Conservation (phyloP, 192 early-diverging fungal genomes). For the Blastocladiella britannica region DNA sequence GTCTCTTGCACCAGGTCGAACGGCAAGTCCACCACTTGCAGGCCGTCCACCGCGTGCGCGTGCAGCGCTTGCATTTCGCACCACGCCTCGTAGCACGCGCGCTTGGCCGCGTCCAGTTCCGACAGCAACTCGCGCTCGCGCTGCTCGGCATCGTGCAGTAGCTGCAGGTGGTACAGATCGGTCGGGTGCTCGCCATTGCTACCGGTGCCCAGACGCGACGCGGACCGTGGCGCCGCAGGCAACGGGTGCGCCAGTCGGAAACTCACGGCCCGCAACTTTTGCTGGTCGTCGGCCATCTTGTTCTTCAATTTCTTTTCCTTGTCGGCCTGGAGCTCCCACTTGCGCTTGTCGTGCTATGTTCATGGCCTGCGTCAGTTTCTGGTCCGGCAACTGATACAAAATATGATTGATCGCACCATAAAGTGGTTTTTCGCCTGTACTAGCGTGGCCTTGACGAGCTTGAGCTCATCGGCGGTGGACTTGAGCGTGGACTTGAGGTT, state of each 20-base stretch:
- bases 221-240: too few relatives aligned
- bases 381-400: too few relatives aligned
- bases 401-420: too few relatives aligned
- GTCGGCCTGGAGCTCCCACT: not conserved
- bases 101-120: not conserved
- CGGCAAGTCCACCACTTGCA: not conserved
- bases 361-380: too few relatives aligned
- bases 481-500: not conserved
- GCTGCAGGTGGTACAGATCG: not conserved
- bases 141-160: not conserved
- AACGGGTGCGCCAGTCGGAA: too few relatives aligned
- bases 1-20: not conserved
- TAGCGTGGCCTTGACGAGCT: not conserved
- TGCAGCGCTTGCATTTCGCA: not conserved
- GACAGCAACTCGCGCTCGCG: not conserved
- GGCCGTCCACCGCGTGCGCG: not conserved
- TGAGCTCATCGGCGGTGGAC: not conserved
- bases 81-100: not conserved
- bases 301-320: not conserved
- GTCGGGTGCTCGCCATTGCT: too few relatives aligned
- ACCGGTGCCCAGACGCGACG: too few relatives aligned
- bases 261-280: too few relatives aligned
- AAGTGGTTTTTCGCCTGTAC: not conserved
- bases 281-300: not conserved
- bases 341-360: not conserved